Base-by-base conservation (phyloP, 2,329 filamentous ascomycete species). In the Sporothrix sp. region DNA sequence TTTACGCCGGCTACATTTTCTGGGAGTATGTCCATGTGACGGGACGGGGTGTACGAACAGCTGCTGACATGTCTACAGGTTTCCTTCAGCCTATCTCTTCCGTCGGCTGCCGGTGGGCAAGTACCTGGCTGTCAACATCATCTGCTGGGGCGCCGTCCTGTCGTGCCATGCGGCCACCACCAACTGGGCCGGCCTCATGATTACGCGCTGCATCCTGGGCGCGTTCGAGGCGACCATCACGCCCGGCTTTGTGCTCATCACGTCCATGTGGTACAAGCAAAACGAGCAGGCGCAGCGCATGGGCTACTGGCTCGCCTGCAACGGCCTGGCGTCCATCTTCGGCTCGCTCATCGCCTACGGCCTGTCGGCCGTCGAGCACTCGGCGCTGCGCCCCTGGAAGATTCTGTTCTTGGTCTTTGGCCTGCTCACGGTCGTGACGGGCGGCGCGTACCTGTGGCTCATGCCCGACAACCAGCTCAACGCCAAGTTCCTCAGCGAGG, bases 191-290 rank as follows among this genome's bases (percentile, higher is more conserved):
- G 61, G 62, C 6, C 58, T 71, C 9, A 54, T 70, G 14, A 61
- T 59, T 3, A 58, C 64, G 14, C 59, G 68, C 3, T 70, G 72
- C 43, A 61, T 68, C 8, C 59, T 73, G 7, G 71, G 70, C 2
- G 58, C 63, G 2, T 69, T 70, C 48, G 57, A 59, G 52, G 52
- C 65, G 7, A 60, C 61, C 7, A 66, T 71, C 21, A 63, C 70
- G 10, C 76, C 77, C 0, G 72, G 71, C 18, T 80, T 79, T 55
- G 67, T 79, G 14, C 74, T 75, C 16, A 75, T 79, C 30, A 78
- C 76, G 1, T 71, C 75, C 50, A 79, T 80, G 74, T 82, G 78
- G 78, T 82, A 75, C 68, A 70, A 75, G 37, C 69, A 77, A 47
- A 68, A 71, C 52, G 78, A 82, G 57, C 78, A 82, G 60, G 79